These are phyloP conservation scores for Penicillium fimorum DNA, from an alignment of 495 filamentous ascomycete species.

Conservation along the genomic window DNA sequence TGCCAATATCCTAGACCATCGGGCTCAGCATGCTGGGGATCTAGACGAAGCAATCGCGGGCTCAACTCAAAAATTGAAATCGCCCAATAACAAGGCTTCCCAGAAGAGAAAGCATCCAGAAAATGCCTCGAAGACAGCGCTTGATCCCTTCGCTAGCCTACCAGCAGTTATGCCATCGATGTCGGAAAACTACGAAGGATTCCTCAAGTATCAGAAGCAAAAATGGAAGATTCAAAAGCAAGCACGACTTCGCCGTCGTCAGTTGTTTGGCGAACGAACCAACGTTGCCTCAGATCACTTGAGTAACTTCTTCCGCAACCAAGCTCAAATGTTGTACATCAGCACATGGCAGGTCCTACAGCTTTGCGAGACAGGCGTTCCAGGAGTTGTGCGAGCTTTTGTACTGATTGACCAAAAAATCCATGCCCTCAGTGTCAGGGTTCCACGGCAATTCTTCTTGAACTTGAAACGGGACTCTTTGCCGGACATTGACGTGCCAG, in stretches of 20 bases:
- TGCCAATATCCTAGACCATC: constrained; percentile 63
- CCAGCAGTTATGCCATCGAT: constrained; percentile 84
- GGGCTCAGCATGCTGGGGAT: constrained; percentile 58
- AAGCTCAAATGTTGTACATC: constrained; percentile 83
- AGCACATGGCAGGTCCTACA: constrained; percentile 95
- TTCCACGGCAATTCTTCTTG: constrained; percentile 84
- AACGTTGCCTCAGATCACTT: constrained; percentile 68
- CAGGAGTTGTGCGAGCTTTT: constrained; percentile 84
- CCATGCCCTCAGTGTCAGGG: constrained; percentile 81
- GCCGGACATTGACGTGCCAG: constrained; percentile 84
- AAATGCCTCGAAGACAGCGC: constrained; percentile 55
- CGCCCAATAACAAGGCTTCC: constrained; percentile 60
- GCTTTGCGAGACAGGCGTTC: constrained; percentile 71
- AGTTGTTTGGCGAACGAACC: constrained; percentile 87
- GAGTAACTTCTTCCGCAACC: constrained; percentile 83
- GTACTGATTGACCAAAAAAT: constrained; percentile 92
- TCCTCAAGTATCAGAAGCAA: constrained; percentile 93
- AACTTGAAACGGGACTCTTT: constrained; percentile 85
- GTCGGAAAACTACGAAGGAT: constrained; percentile 82
- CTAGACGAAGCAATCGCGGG: constrained; percentile 80
- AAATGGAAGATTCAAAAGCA: constrained; percentile 99
- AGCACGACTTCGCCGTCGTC: constrained; percentile 79
- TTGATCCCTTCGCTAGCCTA: constrained; percentile 80
- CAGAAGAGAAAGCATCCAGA: constrained; percentile 86
- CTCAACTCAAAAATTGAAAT: constrained; percentile 66